phyloP scores from a whole-genome alignment of 805 yeast genomes.

The Starmerella bombi region DNA sequence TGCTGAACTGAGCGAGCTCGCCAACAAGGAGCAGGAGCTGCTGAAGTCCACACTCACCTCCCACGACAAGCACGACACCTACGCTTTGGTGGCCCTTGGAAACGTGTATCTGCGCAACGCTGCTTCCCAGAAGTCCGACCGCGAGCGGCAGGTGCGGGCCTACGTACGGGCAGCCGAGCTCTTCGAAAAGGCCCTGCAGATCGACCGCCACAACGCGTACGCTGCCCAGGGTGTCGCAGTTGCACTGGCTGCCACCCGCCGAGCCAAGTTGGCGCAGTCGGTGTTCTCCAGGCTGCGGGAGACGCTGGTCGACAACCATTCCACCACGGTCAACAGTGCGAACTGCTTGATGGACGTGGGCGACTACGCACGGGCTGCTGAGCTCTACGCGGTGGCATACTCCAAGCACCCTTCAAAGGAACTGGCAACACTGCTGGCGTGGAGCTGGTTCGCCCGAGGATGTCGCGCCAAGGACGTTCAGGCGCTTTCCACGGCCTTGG shows the following conservation, averaged over 20 bases:
- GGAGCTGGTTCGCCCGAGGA: constrained; percentile 42
- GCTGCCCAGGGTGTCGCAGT: constrained; percentile 98
- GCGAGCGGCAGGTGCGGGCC: constrained; percentile 46
- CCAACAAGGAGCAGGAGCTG: constrained; percentile 55
- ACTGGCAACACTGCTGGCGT: constrained; percentile 18
- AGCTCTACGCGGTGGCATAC: constrained; percentile 69
- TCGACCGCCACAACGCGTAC: constrained; percentile 75
- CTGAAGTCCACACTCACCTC: constrained; percentile 75
- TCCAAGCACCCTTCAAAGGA: constrained; percentile 31
- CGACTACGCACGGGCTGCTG: constrained; percentile 76
- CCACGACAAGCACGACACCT: constrained; percentile 68
- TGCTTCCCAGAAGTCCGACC: constrained; percentile 35
- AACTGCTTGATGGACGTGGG: constrained; percentile 74
- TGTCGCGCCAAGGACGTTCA: constrained; percentile 22
- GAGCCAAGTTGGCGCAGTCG: constrained; percentile 59
- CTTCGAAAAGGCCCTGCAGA: constrained; percentile 70
- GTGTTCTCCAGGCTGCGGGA: constrained; percentile 82
- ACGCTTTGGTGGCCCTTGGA: constrained; percentile 80
- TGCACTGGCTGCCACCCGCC: constrained; percentile 71
- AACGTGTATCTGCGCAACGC: constrained; percentile 73
- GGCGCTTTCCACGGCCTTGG: constrained; percentile 48
- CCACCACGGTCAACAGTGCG: constrained; percentile 74
- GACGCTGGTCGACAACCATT: constrained; percentile 60
- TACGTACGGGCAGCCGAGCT: constrained; percentile 85
- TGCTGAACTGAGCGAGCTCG: constrained; percentile 29